Base-by-base conservation (phyloP, 2,329 filamentous ascomycete genomes). In the Furcasterigmium furcatum region DNA sequence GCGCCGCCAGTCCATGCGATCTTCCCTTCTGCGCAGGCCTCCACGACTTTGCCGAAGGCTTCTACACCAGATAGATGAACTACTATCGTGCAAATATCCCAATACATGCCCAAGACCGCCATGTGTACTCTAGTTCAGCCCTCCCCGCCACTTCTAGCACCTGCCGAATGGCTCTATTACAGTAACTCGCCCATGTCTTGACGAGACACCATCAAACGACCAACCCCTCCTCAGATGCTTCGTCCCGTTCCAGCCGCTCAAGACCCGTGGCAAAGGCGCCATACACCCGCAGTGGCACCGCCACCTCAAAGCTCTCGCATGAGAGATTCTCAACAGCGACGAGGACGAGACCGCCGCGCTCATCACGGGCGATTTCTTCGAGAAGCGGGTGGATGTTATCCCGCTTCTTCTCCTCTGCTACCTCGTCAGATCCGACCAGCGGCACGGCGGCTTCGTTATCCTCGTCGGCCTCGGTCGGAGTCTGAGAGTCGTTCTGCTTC, bases 231-330 rank as follows among this genome's bases (percentile, higher is more conserved):
- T 76, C 74, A 21, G 69, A 62, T 27, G 70, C 75, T 56, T 79
- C 75, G 38, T 81, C 78, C 45, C 76, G 64, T 58, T 81, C 78
- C 44, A 80, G 58, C 49, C 70, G 70, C 60, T 82, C 79, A 47
- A 82, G 59, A 8, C 78, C 78, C 43, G 70, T 77, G 47, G 77
- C 76, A 29, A 79, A 73, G 16, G 80, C 79, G 34, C 82, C 82
- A 58, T 95, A 96, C 9, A 96, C 87, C 42, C 83, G 81, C 52
- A 96, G 70, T 21, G 91, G 91, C 38, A 96, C 89, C 27, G 84
- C 82, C 38, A 95, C 87, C 65, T 96, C 91, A 65, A 96, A 96
- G 57, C 88, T 95, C 70, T 96, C 91, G 56, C 89, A 92, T 9
- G 84, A 77, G 43, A 96, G 58, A 51, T 83, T 82, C 68, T 95